These are phyloP conservation scores for Antitrichia curtipendula DNA, from an alignment of 225 moss, liverwort and hornwort genomes.

Conservation along the genomic window DNA sequence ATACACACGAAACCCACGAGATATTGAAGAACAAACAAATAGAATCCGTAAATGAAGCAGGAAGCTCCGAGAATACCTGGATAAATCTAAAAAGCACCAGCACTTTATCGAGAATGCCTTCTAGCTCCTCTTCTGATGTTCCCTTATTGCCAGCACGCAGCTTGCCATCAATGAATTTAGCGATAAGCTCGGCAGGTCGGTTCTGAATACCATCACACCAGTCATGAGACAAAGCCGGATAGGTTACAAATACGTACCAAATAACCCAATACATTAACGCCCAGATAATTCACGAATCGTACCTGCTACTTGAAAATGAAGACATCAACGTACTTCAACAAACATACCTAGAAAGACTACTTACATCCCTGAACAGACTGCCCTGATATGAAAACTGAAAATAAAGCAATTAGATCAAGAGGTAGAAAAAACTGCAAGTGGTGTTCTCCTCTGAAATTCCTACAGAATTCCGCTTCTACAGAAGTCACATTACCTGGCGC, in stretches of 20 bases:
- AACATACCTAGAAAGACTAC: background rate
- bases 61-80: slow-evolving; percentile 41
- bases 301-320: background rate
- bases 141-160: slow-evolving; percentile 99
- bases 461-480: background rate
- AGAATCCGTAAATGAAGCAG: background rate
- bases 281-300: background rate
- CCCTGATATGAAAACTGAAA: background rate
- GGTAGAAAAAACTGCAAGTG: background rate
- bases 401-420: background rate
- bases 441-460: background rate
- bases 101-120: slow-evolving; percentile 97
- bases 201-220: slow-evolving; percentile 48
- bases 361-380: background rate
- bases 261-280: background rate
- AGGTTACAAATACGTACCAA: background rate
- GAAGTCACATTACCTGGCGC: slow-evolving; percentile 58
- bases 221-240: background rate
- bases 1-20: background rate
- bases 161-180: slow-evolving; percentile 96
- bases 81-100: slow-evolving; percentile 97
- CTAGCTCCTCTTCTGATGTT: slow-evolving; percentile 97
- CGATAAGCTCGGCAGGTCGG: slow-evolving; percentile 96
- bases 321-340: background rate
- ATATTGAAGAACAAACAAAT: background rate